Evolutionary conservation across 352 stramenopile species (phyloP).

Genomic region (Pilasporangium apinafurcum): DNA sequence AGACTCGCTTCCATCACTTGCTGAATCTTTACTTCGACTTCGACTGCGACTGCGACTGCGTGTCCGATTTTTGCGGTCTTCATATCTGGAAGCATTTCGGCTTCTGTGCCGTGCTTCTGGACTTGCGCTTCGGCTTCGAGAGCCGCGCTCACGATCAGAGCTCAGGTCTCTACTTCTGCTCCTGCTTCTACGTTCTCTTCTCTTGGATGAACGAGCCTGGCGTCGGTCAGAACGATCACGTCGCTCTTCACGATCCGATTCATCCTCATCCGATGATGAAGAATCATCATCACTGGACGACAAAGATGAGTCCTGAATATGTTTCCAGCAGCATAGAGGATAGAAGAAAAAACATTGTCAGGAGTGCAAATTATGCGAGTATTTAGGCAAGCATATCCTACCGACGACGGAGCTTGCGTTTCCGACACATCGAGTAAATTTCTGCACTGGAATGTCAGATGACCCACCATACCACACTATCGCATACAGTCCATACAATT

Average conservation of each 20-base stretch:
- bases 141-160: not conserved
- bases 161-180: conserved; percentile 1
- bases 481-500: conserved; percentile 1
- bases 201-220: too few relatives aligned
- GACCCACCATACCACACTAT: conserved; percentile 86
- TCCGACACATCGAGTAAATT: conserved; percentile 61
- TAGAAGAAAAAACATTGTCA: too few relatives aligned
- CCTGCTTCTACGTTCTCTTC: too few relatives aligned
- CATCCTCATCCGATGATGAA: conserved; percentile 1
- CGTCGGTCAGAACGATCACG: too few relatives aligned
- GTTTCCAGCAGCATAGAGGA: too few relatives aligned
- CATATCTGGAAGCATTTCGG: not conserved
- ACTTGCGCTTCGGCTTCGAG: conserved; percentile 9
- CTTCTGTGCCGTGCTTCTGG: not conserved
- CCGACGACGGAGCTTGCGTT: conserved; percentile 25
- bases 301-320: too few relatives aligned
- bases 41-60: conserved; percentile 18
- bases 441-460: conserved; percentile 88
- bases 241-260: not conserved
- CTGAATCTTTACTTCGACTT: conserved; percentile 14
- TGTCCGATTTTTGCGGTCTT: conserved; percentile 1
- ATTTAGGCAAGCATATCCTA: too few relatives aligned
- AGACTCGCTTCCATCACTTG: conserved; percentile 1
- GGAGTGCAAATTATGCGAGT: too few relatives aligned
- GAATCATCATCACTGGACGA: conserved; percentile 19